Base-by-base conservation (phyloP, 805 yeast species). In the Isabelozyma rhagii region DNA sequence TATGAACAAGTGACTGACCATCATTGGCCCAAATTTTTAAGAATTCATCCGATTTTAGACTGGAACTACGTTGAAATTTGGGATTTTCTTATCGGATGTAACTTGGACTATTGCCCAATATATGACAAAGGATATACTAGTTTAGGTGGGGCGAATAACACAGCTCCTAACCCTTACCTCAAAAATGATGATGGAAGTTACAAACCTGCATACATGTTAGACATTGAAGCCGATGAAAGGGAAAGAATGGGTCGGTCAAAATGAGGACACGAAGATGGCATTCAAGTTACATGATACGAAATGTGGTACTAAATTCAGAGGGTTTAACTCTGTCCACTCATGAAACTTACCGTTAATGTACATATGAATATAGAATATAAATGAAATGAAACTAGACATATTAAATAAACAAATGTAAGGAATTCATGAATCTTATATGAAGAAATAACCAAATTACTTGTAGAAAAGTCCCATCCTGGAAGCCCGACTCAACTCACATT, bases 71-170 rank as follows among this genome's bases (percentile, higher is more conserved):
- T 79, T 17, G 89, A 91, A 50, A 77, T 94, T 2, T 94, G 99
- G 99, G 81, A 82, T 55, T 92, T 93, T 61, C 67, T 93, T 45
- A 67, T 82, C 17, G 78, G 70, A 18, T 71, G 82, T 17, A 62
- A 76, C n/a, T 76, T 85, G 41, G 77, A 77, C 3, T 91, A 93
- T 63, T 93, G 98, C 63, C 58, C 62, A 2, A 69, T 94, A 49
- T 94, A 94, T 60, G 96, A 87, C 56, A 49, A 57, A 38, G 99
- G 99, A 0, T 94, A 86, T 61, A 92, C 99, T 0, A 89, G 97
- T 0, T 67, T 94, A 15, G 99, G 99, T 2, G 94, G 96, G 0
- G 70, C 82, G 1, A 69, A 79, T 48, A 79, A 82, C 41, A 93
- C 99, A 0, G 58, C 78, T 2, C 82, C 80, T 34, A 94, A 94